phyloP scores from a whole-genome alignment of 129 eudicot species.

The Saposhnikovia divaricata region DNA sequence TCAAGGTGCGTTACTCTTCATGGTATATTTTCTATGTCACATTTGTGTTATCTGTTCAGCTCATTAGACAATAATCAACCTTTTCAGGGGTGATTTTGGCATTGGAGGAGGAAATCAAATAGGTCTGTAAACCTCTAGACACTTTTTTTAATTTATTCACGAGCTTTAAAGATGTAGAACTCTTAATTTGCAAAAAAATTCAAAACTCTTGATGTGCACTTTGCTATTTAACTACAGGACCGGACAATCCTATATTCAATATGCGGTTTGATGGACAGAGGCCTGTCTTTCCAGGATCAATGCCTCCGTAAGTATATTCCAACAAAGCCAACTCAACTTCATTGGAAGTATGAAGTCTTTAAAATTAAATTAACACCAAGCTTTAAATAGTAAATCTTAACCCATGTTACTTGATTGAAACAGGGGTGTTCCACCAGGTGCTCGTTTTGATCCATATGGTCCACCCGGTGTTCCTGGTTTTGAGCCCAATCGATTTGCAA shows the following conservation, averaged over 20 bases:
- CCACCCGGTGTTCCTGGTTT: slow-evolving; percentile 94
- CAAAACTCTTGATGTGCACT: background rate
- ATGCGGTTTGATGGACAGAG: slow-evolving; percentile 37
- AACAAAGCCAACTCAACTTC: background rate
- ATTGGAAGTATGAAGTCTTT: background rate
- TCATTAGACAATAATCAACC: background rate
- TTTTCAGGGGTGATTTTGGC: slow-evolving; percentile 58
- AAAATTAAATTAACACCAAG: background rate
- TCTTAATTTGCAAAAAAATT: background rate
- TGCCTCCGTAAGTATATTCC: slow-evolving; percentile 39
- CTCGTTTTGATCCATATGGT: slow-evolving; percentile 88
- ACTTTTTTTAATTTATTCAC: background rate
- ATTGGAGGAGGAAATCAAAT: slow-evolving; percentile 65
- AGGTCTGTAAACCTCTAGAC: slow-evolving; percentile 39
- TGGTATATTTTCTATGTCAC: background rate
- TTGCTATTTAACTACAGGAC: slow-evolving; percentile 37
- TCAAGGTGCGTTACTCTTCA: slow-evolving; percentile 27
- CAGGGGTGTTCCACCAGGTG: slow-evolving; percentile 94
- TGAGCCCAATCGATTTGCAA: slow-evolving; percentile 64
- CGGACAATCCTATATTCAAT: slow-evolving; percentile 59
- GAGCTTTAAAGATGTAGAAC: background rate
- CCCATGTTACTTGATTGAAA: slow-evolving; percentile 14
- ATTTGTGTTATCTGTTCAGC: background rate
- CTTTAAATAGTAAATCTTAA: background rate
- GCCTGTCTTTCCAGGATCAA: slow-evolving; percentile 53